phyloP scores from a whole-genome alignment of 768 basidiomycete genomes.

The Termitomyces bulborhizus region DNA sequence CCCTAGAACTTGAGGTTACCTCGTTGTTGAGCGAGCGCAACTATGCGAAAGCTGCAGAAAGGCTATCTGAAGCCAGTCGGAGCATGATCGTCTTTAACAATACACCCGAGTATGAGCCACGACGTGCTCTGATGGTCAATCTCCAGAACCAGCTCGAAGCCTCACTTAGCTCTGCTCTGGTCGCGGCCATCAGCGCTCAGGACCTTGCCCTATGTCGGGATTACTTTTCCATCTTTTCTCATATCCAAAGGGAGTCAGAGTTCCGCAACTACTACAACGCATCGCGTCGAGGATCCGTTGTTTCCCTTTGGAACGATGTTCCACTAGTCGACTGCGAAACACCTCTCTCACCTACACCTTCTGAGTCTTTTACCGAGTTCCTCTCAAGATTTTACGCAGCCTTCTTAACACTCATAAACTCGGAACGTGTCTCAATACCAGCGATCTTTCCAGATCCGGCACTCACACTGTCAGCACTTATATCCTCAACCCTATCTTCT shows the following conservation, averaged over 20 bases:
- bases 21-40: slow-evolving; percentile 71
- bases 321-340: slow-evolving; percentile 46
- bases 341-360: slow-evolving; percentile 12
- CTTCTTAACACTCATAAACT: slow-evolving; percentile 58
- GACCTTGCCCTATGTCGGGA: slow-evolving; percentile 70
- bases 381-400: slow-evolving; percentile 69
- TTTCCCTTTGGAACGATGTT: slow-evolving; percentile 65
- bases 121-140: slow-evolving; percentile 81
- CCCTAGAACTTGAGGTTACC: slow-evolving; percentile 88
- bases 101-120: slow-evolving; percentile 83
- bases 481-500: slow-evolving; percentile 73
- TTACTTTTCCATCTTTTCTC: slow-evolving; percentile 82
- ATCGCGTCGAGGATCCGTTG: slow-evolving; percentile 58
- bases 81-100: slow-evolving; percentile 92
- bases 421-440: slow-evolving; percentile 69
- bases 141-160: slow-evolving; percentile 96
- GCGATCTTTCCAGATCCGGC: slow-evolving; percentile 86
- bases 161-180: slow-evolving; percentile 82
- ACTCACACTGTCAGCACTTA: slow-evolving; percentile 69
- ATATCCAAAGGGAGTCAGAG: slow-evolving; percentile 88
- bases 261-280: slow-evolving; percentile 95
- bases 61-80: slow-evolving; percentile 83
- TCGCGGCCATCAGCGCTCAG: slow-evolving; percentile 76
- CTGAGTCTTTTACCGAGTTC: slow-evolving; percentile 55
- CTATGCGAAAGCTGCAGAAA: slow-evolving; percentile 87